A percentile compares a stretch with the other conserved stretches of the same genome.
Evolutionary conservation across 345 rosid genomes (phyloP).

Genomic region (Aquilaria yunnanensis): DNA sequence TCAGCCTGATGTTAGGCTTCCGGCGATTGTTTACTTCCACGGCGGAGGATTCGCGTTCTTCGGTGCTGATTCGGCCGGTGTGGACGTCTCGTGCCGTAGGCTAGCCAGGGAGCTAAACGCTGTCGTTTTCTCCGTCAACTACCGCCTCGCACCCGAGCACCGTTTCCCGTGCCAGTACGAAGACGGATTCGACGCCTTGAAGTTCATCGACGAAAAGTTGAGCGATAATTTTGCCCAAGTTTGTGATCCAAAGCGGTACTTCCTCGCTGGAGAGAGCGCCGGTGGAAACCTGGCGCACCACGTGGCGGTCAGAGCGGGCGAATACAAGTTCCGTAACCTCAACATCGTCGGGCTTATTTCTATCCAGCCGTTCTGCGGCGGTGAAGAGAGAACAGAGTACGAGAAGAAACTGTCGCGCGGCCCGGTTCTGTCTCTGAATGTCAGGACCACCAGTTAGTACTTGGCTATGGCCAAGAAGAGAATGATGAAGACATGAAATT

Average conservation of each 20-base stretch:
- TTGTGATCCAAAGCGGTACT: constrained; percentile 18
- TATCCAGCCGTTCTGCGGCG: constrained; percentile 35
- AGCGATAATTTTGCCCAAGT: constrained; percentile 2
- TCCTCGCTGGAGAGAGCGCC: constrained; percentile 31
- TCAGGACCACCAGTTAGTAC: too few relatives aligned
- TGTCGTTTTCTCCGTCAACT: constrained; percentile 12
- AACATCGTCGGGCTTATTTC: constrained; percentile 23
- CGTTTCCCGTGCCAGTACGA: constrained; percentile 30
- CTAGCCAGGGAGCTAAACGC: constrained; percentile 9
- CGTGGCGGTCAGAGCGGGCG: constrained; percentile 19
- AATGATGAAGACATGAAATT: too few relatives aligned
- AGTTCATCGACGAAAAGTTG: constrained; percentile 18
- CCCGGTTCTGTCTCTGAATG: constrained; percentile 17
- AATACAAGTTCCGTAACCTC: constrained; percentile 2
- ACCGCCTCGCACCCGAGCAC: constrained; percentile 15
- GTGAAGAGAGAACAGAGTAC: constrained; percentile 25
- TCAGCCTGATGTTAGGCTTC: background rate
- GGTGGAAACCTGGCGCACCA: constrained; percentile 38
- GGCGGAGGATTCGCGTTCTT: constrained; percentile 11
- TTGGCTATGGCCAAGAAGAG: too few relatives aligned
- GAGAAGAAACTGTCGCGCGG: constrained; percentile 11
- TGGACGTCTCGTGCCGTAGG: constrained; percentile 8
- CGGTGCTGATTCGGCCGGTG: background rate
- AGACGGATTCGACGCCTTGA: constrained; percentile 27
- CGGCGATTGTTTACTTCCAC: constrained; percentile 8